phyloP scores from a whole-genome alignment of 2,329 filamentous ascomycete genomes.

The Colletotrichum coccodes region DNA sequence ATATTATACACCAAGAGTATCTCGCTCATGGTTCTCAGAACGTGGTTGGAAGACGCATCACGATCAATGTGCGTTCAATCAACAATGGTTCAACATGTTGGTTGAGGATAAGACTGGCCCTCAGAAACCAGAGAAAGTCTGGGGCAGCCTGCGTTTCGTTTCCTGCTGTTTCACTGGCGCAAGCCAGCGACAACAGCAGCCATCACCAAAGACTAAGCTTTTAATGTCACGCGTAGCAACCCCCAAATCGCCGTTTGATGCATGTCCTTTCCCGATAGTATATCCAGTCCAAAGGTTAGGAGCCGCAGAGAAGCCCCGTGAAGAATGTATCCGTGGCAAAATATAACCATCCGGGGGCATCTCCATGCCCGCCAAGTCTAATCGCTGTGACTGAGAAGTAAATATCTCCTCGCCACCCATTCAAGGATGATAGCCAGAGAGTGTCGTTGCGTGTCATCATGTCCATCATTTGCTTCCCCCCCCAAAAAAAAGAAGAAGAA shows the following conservation, averaged over 20 bases:
- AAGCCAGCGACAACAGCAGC: background rate
- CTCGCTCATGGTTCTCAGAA: background rate
- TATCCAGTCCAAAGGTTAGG: constrained; percentile 27
- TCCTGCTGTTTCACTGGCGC: background rate
- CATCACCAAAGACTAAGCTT: constrained; percentile 1
- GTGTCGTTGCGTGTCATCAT: constrained; percentile 24
- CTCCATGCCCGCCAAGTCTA: constrained; percentile 8
- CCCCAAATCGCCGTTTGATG: constrained; percentile 20
- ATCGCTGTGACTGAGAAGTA: constrained; percentile 13
- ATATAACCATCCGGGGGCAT: constrained; percentile 1
- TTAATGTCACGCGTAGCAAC: constrained; percentile 10
- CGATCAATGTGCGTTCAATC: background rate
- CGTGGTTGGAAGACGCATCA: background rate
- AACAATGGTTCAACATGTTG: background rate
- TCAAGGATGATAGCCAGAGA: background rate
- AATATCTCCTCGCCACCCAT: constrained; percentile 8
- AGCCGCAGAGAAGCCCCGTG: background rate
- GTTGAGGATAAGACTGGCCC: background rate
- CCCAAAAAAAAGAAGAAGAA: no score
- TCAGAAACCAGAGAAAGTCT: no score
- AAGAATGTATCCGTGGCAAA: constrained; percentile 12
- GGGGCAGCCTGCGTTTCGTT: background rate
- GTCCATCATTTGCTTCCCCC: background rate
- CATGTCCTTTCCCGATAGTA: constrained; percentile 21
- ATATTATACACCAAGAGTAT: background rate